phyloP scores from a whole-genome alignment of 2,329 filamentous ascomycete species.

The Cadophora luteo-olivacea region DNA sequence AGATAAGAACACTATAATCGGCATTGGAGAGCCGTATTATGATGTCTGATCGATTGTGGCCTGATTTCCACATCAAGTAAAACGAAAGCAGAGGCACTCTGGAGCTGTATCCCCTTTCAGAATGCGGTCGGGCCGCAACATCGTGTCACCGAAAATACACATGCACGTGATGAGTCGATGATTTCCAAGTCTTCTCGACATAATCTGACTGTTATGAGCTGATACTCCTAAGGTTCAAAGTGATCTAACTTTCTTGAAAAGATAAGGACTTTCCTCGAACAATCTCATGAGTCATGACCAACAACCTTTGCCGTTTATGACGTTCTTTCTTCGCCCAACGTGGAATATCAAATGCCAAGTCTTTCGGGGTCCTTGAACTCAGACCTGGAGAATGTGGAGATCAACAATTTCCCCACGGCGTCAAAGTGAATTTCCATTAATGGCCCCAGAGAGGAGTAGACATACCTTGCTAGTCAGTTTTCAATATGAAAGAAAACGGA shows the following conservation, averaged over 20 bases:
- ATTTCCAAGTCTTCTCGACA: neutral
- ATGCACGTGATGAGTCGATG: neutral
- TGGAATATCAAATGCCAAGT: conserved; percentile 10
- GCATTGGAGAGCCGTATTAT: neutral
- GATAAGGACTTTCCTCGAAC: neutral
- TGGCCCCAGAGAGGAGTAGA: neutral
- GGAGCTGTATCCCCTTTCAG: neutral
- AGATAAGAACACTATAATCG: neutral
- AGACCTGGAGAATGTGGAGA: conserved; percentile 15
- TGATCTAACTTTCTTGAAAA: neutral
- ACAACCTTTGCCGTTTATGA: neutral
- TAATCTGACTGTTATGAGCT: neutral
- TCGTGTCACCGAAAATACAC: neutral
- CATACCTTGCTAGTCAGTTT: neutral
- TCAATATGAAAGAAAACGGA: conserved; percentile 6
- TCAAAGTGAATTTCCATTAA: neutral
- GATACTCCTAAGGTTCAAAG: neutral
- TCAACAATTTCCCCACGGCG: conserved; percentile 11
- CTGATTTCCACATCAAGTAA: neutral
- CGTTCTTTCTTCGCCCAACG: neutral
- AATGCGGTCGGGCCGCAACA: neutral
- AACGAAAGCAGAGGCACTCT: neutral
- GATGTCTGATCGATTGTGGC: neutral
- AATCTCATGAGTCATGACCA: conserved; percentile 5
- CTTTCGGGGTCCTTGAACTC: neutral